A percentile compares a stretch with the other conserved stretches of the same genome.
These are phyloP conservation scores for Nakazawaea ernobii DNA, from an alignment of 805 yeast genomes.

Conservation along the genomic window DNA sequence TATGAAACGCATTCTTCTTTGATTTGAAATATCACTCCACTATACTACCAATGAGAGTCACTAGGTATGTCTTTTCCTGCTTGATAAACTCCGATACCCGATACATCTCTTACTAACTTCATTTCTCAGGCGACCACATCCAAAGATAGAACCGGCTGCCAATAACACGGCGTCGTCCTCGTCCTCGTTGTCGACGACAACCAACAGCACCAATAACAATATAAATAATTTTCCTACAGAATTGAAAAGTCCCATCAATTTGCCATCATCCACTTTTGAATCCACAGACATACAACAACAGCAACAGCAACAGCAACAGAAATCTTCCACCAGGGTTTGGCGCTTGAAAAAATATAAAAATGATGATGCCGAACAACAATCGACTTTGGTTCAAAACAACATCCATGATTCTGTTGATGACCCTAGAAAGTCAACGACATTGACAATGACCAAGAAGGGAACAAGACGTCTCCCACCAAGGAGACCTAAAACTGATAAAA, in stretches of 20 bases:
- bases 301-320: slow-evolving; percentile 1
- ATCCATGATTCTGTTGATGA: slow-evolving; percentile 10
- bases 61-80: slow-evolving; percentile 9
- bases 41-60: slow-evolving; percentile 29
- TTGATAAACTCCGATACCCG: slow-evolving; percentile 10
- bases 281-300: background rate
- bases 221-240: background rate
- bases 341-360: slow-evolving; percentile 23
- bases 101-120: background rate
- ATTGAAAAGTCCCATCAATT: slow-evolving; percentile 4
- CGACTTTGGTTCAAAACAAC: slow-evolving; percentile 22
- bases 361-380: slow-evolving; percentile 27
- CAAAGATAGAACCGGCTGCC: background rate
- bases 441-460: background rate
- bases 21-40: background rate
- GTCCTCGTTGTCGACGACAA: too few relatives aligned
- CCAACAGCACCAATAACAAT: background rate
- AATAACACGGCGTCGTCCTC: too few relatives aligned
- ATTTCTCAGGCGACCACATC: background rate
- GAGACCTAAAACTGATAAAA: slow-evolving; percentile 26
- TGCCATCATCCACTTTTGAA: background rate
- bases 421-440: background rate
- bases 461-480: slow-evolving; percentile 17
- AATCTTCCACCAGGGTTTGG: slow-evolving; percentile 19
- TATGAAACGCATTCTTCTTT: background rate